A percentile compares a stretch with the other conserved stretches of the same genome.
Evolutionary conservation across 495 filamentous ascomycete genomes (phyloP).

Genomic region (Ramalina peruviana): DNA sequence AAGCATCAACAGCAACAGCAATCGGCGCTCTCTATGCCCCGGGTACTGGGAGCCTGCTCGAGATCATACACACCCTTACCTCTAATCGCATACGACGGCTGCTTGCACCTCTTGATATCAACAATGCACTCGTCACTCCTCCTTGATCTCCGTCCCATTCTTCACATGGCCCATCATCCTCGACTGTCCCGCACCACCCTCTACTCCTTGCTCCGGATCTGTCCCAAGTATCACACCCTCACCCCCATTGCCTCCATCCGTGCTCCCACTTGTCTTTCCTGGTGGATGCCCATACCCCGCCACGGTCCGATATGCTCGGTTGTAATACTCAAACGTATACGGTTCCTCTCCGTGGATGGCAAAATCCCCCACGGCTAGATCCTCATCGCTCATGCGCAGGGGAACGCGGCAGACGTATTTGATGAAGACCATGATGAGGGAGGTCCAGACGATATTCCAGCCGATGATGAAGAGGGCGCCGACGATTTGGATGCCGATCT

Average conservation of each 20-base stretch:
- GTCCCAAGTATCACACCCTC: background rate
- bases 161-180: background rate
- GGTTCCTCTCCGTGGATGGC: conserved; percentile 38
- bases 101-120: too few relatives aligned
- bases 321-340: conserved; percentile 25
- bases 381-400: conserved; percentile 33
- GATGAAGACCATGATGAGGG: conserved; percentile 38
- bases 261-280: background rate
- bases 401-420: conserved; percentile 38
- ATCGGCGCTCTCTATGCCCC: too few relatives aligned
- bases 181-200: background rate
- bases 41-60: too few relatives aligned
- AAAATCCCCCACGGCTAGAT: conserved; percentile 35
- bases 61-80: too few relatives aligned
- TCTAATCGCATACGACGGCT: too few relatives aligned
- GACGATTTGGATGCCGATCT: conserved; percentile 40
- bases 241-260: background rate
- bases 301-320: conserved; percentile 1
- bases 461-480: conserved; percentile 43
- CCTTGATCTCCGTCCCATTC: background rate
- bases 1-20: too few relatives aligned
- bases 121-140: background rate
- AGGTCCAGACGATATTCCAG: conserved; percentile 41
- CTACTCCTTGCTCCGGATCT: background rate
- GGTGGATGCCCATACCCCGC: conserved; percentile 5